Percentiles rank a stretch among this genome's conserved stretches.
phyloP scores from a whole-genome alignment of 2,329 filamentous ascomycete genomes.

The Aureobasidium uvarum region DNA sequence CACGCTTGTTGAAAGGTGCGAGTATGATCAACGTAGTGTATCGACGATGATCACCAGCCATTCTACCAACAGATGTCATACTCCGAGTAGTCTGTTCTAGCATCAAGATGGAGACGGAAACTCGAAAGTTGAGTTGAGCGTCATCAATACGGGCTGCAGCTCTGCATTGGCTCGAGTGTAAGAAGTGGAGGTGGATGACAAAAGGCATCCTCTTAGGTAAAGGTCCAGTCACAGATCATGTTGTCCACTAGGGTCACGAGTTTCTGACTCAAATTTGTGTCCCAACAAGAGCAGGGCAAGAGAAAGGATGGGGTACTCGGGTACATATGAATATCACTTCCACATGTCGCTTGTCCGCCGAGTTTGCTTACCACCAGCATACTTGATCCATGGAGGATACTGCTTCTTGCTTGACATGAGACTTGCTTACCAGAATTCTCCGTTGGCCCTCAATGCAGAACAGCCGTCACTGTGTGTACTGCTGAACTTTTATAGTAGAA shows the following conservation, averaged over 20 bases:
- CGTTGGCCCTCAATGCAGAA: too few relatives aligned
- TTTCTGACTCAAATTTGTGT: not conserved
- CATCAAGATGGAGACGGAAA: not conserved
- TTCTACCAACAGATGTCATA: constrained; percentile 17
- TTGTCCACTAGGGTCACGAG: not conserved
- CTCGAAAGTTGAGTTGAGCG: not conserved
- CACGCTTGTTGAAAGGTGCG: not conserved
- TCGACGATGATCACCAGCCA: constrained; percentile 20
- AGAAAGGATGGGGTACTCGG: not conserved
- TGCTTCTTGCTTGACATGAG: not conserved
- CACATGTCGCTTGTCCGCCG: not conserved
- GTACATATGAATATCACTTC: not conserved
- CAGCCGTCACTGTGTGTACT: too few relatives aligned
- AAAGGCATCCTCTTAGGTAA: constrained; percentile 12
- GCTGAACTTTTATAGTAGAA: too few relatives aligned
- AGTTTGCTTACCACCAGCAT: not conserved
- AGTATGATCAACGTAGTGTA: constrained; percentile 3
- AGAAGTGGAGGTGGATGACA: constrained; percentile 10
- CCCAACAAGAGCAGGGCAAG: constrained; percentile 5
- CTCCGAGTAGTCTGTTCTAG: not conserved
- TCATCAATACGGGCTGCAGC: not conserved
- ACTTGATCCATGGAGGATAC: not conserved
- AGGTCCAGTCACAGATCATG: not conserved
- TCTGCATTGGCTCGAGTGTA: constrained; percentile 8
- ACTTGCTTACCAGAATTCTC: not conserved